These are phyloP conservation scores for Lineolata rhizophorae DNA, from an alignment of 495 filamentous ascomycete genomes.

Conservation along the genomic window DNA sequence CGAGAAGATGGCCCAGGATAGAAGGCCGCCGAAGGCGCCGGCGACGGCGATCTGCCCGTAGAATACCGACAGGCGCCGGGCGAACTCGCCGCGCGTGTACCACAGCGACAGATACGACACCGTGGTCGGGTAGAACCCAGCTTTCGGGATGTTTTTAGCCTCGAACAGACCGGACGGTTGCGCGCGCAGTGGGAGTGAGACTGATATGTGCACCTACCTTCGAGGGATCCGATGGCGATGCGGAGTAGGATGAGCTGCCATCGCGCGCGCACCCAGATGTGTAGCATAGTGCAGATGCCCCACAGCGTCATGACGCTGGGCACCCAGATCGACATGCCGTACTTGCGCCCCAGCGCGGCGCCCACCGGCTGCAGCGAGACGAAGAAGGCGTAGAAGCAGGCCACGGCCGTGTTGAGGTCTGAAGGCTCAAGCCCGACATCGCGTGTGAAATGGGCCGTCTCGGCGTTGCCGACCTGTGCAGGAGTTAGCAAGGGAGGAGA, in stretches of 20 bases:
- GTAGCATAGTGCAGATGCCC: constrained; percentile 27
- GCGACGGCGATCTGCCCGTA: constrained; percentile 35
- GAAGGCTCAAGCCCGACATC: constrained; percentile 21
- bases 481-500: neutral
- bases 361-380: constrained; percentile 32
- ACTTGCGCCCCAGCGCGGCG: constrained; percentile 28
- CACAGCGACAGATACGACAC: constrained; percentile 31
- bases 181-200: neutral
- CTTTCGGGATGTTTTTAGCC: no score
- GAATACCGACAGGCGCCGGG: constrained; percentile 27
- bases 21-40: constrained; percentile 29
- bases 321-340: constrained; percentile 30
- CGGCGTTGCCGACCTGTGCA: constrained; percentile 25
- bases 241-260: constrained; percentile 21
- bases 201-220: constrained; percentile 15
- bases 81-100: constrained; percentile 33
- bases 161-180: constrained; percentile 1
- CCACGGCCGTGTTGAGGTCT: constrained; percentile 32
- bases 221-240: constrained; percentile 22
- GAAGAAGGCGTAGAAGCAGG: constrained; percentile 33
- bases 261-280: constrained; percentile 18
- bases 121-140: constrained; percentile 31
- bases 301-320: constrained; percentile 31
- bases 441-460: constrained; percentile 26
- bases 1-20: constrained; percentile 22